Evolutionary conservation across 2,329 filamentous ascomycete genomes (phyloP).

Genomic region (Nannizzia gypsea): DNA sequence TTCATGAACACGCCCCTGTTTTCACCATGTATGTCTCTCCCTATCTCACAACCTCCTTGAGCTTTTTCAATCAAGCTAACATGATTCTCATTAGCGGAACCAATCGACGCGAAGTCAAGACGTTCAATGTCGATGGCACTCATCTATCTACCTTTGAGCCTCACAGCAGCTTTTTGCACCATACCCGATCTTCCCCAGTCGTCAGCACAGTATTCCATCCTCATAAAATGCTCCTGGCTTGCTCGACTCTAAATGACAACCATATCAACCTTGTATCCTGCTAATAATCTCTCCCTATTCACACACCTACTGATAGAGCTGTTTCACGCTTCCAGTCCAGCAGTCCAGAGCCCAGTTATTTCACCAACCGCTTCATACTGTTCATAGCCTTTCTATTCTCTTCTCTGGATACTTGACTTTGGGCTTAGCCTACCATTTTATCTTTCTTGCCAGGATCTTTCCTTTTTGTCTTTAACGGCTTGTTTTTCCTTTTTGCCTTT

Average conservation of each 20-base stretch:
- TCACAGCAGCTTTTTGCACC: slow-evolving; percentile 75
- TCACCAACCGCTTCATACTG: not conserved
- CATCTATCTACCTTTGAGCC: slow-evolving; percentile 77
- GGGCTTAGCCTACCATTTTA: not conserved
- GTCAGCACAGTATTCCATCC: slow-evolving; percentile 89
- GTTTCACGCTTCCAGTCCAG: not conserved
- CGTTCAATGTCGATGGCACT: slow-evolving; percentile 77
- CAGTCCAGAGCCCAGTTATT: too few relatives aligned
- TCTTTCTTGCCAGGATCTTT: not conserved
- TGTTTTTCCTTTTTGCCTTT: not conserved
- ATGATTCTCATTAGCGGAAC: slow-evolving; percentile 53
- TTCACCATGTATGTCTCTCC: slow-evolving; percentile 67
- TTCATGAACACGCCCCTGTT: slow-evolving; percentile 91
- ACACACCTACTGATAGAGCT: not conserved
- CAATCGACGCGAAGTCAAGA: slow-evolving; percentile 74
- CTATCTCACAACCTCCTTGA: not conserved
- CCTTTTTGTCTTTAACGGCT: not conserved
- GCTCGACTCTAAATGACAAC: slow-evolving; percentile 72
- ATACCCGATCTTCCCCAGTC: slow-evolving; percentile 70
- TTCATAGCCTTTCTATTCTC: not conserved
- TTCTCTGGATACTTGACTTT: not conserved
- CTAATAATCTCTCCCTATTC: slow-evolving; percentile 16
- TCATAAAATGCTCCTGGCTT: slow-evolving; percentile 81
- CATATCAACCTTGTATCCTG: slow-evolving; percentile 83
- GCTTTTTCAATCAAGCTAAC: slow-evolving; percentile 5